These are phyloP conservation scores for Cyamopsis tetragonoloba DNA, from an alignment of 306 rosid species.

Conservation along the genomic window DNA sequence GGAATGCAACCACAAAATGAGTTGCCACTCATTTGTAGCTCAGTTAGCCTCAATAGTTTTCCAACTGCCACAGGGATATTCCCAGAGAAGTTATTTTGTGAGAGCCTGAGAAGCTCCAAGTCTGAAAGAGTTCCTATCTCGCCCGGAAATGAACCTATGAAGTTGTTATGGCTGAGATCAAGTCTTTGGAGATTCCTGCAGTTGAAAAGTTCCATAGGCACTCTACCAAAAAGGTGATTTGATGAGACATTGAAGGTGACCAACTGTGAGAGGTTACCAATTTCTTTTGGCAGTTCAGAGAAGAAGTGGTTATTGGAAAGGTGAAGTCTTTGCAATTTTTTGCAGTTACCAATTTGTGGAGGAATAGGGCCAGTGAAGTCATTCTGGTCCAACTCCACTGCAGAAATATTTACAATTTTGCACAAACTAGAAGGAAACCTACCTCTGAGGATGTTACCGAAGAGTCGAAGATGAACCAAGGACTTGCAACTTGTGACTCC, in stretches of 20 bases:
- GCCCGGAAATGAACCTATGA: conserved; percentile 43
- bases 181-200: conserved; percentile 70
- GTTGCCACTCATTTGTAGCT: conserved; percentile 70
- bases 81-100: conserved; percentile 58
- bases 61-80: conserved; percentile 48
- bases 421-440: conserved; percentile 62
- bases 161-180: conserved; percentile 59
- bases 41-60: conserved; percentile 53
- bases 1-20: conserved; percentile 64
- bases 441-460: conserved; percentile 52
- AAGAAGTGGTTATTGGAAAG: conserved; percentile 50
- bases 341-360: conserved; percentile 50
- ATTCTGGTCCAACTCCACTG: conserved; percentile 58
- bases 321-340: conserved; percentile 63
- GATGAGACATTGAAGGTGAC: conserved; percentile 63
- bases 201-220: conserved; percentile 49
- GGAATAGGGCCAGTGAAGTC: conserved; percentile 62
- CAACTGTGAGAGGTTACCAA: conserved; percentile 55
- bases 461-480: conserved; percentile 56
- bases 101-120: conserved; percentile 57
- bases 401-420: conserved; percentile 49
- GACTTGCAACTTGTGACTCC: conserved; percentile 47
- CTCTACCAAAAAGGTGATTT: conserved; percentile 44
- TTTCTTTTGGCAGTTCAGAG: conserved; percentile 57
- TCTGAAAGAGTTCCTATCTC: conserved; percentile 59